These are phyloP conservation scores for Talaromyces adpressus DNA, from an alignment of 495 filamentous ascomycete species.

Conservation along the genomic window DNA sequence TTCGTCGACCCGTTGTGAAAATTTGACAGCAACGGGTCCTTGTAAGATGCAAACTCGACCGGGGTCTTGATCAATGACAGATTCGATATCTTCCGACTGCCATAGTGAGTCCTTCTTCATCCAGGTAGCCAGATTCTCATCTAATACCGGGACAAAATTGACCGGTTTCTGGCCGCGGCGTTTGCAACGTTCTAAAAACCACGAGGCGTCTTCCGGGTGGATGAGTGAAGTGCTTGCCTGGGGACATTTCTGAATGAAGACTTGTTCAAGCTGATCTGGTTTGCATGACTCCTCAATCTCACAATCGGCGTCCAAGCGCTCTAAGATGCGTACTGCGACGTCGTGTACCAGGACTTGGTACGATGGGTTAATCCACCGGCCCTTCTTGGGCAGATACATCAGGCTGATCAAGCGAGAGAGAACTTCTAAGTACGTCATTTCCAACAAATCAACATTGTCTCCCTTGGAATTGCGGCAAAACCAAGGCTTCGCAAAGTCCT, in stretches of 20 bases:
- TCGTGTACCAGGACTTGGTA: conserved; percentile 11
- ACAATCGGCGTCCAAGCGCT: neutral
- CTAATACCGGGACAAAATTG: conserved; percentile 27
- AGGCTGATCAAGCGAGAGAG: conserved; percentile 19
- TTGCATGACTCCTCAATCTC: neutral
- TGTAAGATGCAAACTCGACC: conserved; percentile 1
- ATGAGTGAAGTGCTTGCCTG: neutral
- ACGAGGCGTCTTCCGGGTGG: neutral
- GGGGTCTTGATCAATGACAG: conserved; percentile 27
- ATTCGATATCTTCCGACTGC: conserved; percentile 34
- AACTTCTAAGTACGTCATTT: conserved; percentile 34
- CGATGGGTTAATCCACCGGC: conserved; percentile 28
- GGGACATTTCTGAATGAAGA: neutral
- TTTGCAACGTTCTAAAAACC: conserved; percentile 20
- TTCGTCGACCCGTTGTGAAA: no score
- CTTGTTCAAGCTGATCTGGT: neutral
- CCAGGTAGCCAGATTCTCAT: conserved; percentile 32
- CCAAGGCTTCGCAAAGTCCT: conserved; percentile 98
- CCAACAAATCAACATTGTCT: conserved; percentile 19
- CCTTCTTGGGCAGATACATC: conserved; percentile 23
- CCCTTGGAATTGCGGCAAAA: conserved; percentile 78
- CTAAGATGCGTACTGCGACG: neutral
- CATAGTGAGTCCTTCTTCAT: conserved; percentile 40
- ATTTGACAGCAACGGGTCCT: no score
- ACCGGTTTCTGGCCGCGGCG: conserved; percentile 24